Evolutionary conservation across 2,329 filamentous ascomycete genomes (phyloP).

Genomic region (Pyrenophora teres): DNA sequence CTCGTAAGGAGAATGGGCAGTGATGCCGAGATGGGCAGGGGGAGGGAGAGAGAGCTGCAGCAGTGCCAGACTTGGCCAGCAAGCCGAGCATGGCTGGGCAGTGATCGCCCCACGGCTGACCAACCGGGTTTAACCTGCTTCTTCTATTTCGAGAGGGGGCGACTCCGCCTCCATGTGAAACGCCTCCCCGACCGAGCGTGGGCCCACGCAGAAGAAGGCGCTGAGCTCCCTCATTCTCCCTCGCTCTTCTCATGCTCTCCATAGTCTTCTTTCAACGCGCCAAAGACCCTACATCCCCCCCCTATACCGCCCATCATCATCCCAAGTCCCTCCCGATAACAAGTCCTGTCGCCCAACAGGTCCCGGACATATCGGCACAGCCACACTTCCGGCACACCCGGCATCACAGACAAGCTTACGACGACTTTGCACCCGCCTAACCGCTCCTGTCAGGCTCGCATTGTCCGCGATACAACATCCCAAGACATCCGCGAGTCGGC

Average conservation of each 20-base stretch:
- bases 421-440: constrained; percentile 43
- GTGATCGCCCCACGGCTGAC: constrained; percentile 6
- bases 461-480: constrained; percentile 26
- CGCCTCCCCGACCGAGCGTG: constrained; percentile 24
- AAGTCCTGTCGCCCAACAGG: not conserved
- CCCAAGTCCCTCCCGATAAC: not conserved
- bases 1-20: no score
- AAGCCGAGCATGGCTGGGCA: constrained; percentile 5
- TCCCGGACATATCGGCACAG: constrained; percentile 25
- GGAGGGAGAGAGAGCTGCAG: not conserved
- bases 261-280: not conserved
- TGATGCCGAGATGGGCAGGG: not conserved
- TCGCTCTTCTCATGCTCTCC: not conserved
- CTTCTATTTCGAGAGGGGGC: constrained; percentile 20
- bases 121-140: constrained; percentile 17
- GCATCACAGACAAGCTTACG: constrained; percentile 44
- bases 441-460: constrained; percentile 28
- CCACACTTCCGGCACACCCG: constrained; percentile 39
- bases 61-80: constrained; percentile 2
- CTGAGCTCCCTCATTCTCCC: constrained; percentile 5
- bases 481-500: constrained; percentile 32
- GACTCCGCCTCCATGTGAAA: constrained; percentile 25
- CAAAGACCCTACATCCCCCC: not conserved
- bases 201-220: constrained; percentile 29
- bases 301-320: not conserved